Percentiles rank a stretch among this genome's conserved stretches.
These are phyloP conservation scores for Pythium sukuiense DNA, from an alignment of 352 stramenopile genomes.

Conservation along the genomic window DNA sequence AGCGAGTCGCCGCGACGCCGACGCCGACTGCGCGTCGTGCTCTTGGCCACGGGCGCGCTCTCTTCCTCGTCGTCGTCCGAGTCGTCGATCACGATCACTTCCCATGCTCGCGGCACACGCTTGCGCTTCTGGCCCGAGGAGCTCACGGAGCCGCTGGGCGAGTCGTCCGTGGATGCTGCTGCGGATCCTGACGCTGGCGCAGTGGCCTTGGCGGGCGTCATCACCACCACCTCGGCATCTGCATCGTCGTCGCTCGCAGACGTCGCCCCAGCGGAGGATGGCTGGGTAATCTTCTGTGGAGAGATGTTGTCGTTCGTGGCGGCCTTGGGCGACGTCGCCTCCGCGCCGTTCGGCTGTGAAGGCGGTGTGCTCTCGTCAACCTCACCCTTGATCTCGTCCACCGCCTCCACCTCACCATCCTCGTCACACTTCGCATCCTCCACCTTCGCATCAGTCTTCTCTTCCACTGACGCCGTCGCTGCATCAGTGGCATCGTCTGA, in stretches of 20 bases:
- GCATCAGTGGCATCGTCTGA: neutral
- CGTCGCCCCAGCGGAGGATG: neutral
- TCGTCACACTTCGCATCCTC: neutral
- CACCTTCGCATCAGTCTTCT: neutral
- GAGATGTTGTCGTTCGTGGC: neutral
- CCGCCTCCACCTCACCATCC: neutral
- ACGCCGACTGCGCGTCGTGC: constrained; percentile 30
- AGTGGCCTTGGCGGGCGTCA: neutral
- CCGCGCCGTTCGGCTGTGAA: neutral
- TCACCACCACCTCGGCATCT: neutral
- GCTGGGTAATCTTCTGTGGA: neutral
- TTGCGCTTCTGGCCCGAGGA: constrained; percentile 30
- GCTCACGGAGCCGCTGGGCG: neutral
- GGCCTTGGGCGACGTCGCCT: neutral
- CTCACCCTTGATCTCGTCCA: neutral
- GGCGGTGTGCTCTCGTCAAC: neutral
- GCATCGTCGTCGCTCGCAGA: neutral
- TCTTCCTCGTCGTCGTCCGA: constrained; percentile 40
- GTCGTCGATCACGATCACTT: constrained; percentile 83
- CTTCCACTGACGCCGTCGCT: neutral
- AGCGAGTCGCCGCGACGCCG: constrained; percentile 18
- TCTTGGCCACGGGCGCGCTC: constrained; percentile 15
- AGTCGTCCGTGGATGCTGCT: neutral
- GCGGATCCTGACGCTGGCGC: neutral
- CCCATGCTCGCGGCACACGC: constrained; percentile 44